phyloP scores from a whole-genome alignment of 1,284 basidiomycete genomes.

The Cerioporus squamosus region DNA sequence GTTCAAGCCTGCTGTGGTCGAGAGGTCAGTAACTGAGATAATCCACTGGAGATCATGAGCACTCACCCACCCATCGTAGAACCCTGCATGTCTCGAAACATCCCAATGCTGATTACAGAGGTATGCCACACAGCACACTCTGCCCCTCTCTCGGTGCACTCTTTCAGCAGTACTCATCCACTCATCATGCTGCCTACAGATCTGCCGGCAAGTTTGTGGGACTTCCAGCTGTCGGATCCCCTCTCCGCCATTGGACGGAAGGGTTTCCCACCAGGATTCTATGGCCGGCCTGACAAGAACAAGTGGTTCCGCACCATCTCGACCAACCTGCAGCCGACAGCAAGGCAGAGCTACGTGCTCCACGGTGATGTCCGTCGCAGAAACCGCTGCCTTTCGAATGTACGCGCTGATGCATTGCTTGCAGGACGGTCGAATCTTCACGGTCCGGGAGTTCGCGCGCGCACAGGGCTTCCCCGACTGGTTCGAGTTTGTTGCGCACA shows the following conservation, averaged over 20 bases:
- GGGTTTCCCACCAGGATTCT: slow-evolving; percentile 58
- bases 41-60: neutral
- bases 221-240: slow-evolving; percentile 63
- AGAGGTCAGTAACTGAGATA: slow-evolving; percentile 34
- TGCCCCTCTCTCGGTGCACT: too few species aligned
- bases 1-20: slow-evolving; percentile 41
- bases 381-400: neutral
- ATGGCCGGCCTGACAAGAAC: slow-evolving; percentile 59
- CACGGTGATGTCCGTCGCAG: slow-evolving; percentile 56
- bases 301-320: slow-evolving; percentile 69
- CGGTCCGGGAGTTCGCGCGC: slow-evolving; percentile 73
- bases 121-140: slow-evolving; percentile 29
- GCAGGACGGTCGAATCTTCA: slow-evolving; percentile 67
- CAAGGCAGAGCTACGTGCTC: slow-evolving; percentile 70
- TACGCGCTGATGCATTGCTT: neutral
- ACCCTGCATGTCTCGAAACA: slow-evolving; percentile 52
- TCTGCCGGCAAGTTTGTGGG: slow-evolving; percentile 38
- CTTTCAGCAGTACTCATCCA: neutral
- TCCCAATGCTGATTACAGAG: slow-evolving; percentile 59
- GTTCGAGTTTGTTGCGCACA: slow-evolving; percentile 60
- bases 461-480: slow-evolving; percentile 79
- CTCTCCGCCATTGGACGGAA: slow-evolving; percentile 53
- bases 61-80: slow-evolving; percentile 34
- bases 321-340: slow-evolving; percentile 74
- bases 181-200: neutral